A percentile compares a stretch with the other conserved stretches of the same genome.
Conservation (phyloP, 2,329 filamentous ascomycete genomes). For the Albophoma yamanashiensis region DNA sequence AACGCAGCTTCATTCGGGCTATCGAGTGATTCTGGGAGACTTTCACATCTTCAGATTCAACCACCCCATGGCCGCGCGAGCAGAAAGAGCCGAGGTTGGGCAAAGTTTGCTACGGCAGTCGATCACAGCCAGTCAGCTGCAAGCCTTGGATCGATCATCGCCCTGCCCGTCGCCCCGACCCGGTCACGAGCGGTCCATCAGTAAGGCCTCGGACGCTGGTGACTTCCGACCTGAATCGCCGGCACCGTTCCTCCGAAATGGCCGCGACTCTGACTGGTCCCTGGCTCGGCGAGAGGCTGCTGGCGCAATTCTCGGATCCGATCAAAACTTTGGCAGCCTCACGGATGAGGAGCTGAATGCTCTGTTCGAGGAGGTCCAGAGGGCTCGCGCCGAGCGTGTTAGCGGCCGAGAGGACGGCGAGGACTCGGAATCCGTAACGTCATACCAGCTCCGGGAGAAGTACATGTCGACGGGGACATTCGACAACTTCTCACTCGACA, state of each 20-base stretch:
- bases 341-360: slow-evolving; percentile 91
- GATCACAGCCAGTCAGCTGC: slow-evolving; percentile 50
- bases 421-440: slow-evolving; percentile 80
- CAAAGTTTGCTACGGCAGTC: slow-evolving; percentile 83
- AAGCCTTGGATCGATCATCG: slow-evolving; percentile 45
- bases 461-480: slow-evolving; percentile 91
- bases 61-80: slow-evolving; percentile 88
- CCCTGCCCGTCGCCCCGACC: slow-evolving; percentile 46
- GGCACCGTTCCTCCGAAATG: slow-evolving; percentile 49
- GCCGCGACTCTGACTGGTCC: slow-evolving; percentile 87
- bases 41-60: slow-evolving; percentile 99
- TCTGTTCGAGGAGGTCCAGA: slow-evolving; percentile 88
- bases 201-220: slow-evolving; percentile 70
- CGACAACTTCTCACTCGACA: slow-evolving; percentile 94
- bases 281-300: slow-evolving; percentile 91
- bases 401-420: slow-evolving; percentile 69
- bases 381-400: slow-evolving; percentile 68
- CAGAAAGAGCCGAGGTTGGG: slow-evolving; percentile 73
- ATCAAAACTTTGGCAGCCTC: slow-evolving; percentile 82
- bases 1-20: slow-evolving; percentile 79
- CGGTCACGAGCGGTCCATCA: slow-evolving; percentile 69
- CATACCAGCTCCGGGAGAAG: slow-evolving; percentile 83
- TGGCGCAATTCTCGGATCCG: slow-evolving; percentile 75
- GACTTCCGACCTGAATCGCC: slow-evolving; percentile 75
- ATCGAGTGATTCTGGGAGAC: slow-evolving; percentile 89